These are phyloP conservation scores for Cymbopogon citratus DNA, from an alignment of 176 grass and related monocot species.

Conservation along the genomic window DNA sequence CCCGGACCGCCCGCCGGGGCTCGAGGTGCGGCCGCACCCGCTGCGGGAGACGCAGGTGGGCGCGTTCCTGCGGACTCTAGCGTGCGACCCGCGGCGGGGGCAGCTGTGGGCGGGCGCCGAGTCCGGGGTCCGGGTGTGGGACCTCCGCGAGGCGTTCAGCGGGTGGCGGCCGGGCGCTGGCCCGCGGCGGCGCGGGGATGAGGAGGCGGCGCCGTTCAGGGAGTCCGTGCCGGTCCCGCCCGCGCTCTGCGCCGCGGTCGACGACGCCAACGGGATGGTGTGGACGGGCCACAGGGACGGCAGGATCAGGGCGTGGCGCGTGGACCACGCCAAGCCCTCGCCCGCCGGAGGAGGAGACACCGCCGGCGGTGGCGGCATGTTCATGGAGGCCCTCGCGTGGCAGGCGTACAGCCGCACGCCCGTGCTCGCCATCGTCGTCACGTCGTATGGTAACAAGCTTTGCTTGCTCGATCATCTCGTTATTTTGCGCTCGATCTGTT, in stretches of 20 bases:
- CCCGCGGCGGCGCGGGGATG: conserved; percentile 52
- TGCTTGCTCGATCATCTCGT: neutral
- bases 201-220: conserved; percentile 62
- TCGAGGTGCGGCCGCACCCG: conserved; percentile 77
- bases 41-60: conserved; percentile 86
- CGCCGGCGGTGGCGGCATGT: conserved; percentile 16
- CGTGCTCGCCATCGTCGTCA: conserved; percentile 73
- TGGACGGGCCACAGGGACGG: conserved; percentile 94
- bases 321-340: conserved; percentile 24
- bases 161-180: conserved; percentile 7
- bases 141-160: conserved; percentile 42
- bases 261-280: conserved; percentile 43
- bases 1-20: conserved; percentile 60
- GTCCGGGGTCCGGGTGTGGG: conserved; percentile 68
- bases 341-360: neutral
- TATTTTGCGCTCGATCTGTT: neutral
- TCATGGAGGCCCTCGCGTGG: conserved; percentile 68
- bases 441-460: conserved; percentile 53
- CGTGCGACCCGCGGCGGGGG: conserved; percentile 29
- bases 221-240: conserved; percentile 57
- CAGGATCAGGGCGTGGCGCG: conserved; percentile 66
- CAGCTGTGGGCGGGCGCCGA: conserved; percentile 79
- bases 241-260: conserved; percentile 61
- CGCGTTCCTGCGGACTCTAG: conserved; percentile 69
- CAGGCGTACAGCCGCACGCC: conserved; percentile 54